These are phyloP conservation scores for Populus hybrid DNA, from an alignment of 441 rosid species.

Conservation along the genomic window DNA sequence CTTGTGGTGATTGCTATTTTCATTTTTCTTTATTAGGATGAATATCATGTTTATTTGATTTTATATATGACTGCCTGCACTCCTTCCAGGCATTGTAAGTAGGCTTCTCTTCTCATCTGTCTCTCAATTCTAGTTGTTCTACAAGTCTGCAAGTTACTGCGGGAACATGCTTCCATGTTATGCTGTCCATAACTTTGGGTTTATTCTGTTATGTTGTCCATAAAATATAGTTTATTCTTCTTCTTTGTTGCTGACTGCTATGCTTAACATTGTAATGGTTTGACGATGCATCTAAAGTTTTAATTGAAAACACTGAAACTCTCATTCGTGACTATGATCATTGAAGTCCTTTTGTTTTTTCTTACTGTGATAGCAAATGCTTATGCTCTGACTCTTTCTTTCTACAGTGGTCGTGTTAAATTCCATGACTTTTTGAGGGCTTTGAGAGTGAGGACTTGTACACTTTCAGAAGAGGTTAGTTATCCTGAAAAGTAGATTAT, in stretches of 20 bases:
- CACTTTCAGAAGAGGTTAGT: conserved; percentile 68
- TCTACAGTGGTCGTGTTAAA: conserved; percentile 72
- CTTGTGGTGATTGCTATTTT: neutral
- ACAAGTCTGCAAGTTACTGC: neutral
- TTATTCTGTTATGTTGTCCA: neutral
- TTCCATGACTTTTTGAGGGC: conserved; percentile 53
- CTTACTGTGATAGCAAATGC: neutral
- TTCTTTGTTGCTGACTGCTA: neutral
- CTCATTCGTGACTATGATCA: neutral
- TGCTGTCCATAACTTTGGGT: neutral
- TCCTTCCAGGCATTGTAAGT: neutral
- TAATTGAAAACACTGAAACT: neutral
- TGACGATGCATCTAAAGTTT: neutral
- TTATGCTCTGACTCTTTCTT: conserved; percentile 12
- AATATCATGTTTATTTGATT: neutral
- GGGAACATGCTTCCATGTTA: neutral
- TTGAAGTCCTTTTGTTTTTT: neutral
- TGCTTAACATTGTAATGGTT: neutral
- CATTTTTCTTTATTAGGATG: neutral
- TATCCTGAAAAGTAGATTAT: neutral
- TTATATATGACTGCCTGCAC: neutral
- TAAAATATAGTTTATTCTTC: neutral
- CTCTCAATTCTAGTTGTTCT: neutral
- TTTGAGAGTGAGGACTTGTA: conserved; percentile 54
- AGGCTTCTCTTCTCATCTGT: neutral